These are phyloP conservation scores for Epichloe gansuensis DNA, from an alignment of 2,329 filamentous ascomycete genomes.

Conservation along the genomic window DNA sequence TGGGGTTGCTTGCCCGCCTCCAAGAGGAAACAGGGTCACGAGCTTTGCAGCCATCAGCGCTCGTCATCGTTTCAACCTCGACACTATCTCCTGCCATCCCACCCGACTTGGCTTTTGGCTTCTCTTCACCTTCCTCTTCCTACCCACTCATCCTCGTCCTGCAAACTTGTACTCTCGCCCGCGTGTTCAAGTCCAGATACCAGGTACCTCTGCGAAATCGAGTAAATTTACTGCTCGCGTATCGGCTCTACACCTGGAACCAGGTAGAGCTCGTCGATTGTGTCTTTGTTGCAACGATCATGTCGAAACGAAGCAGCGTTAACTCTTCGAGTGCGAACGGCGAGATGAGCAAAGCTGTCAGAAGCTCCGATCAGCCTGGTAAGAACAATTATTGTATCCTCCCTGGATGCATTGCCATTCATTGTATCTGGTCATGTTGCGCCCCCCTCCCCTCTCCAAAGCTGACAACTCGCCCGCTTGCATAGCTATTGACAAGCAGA, in stretches of 20 bases:
- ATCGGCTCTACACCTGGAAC: neutral
- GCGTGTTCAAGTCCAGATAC: neutral
- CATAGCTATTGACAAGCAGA: slow-evolving; percentile 62
- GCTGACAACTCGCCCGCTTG: neutral
- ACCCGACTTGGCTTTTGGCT: neutral
- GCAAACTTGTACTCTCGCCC: neutral
- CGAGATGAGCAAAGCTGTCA: slow-evolving; percentile 17
- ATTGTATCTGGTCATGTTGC: too few relatives aligned
- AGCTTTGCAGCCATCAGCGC: neutral
- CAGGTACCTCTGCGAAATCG: neutral
- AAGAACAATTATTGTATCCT: slow-evolving; percentile 6
- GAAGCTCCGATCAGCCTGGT: slow-evolving; percentile 21
- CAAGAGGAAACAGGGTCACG: neutral
- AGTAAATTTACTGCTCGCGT: neutral
- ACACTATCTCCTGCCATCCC: neutral
- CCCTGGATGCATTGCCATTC: neutral
- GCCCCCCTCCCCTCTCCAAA: neutral
- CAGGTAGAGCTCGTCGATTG: neutral
- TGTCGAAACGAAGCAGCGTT: slow-evolving; percentile 50
- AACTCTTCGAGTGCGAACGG: slow-evolving; percentile 18
- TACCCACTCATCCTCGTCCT: slow-evolving; percentile 20
- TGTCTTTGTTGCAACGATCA: slow-evolving; percentile 22
- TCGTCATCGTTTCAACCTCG: slow-evolving; percentile 2
- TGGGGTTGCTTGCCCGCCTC: neutral
- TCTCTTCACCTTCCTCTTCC: neutral